These are phyloP conservation scores for Diversispora epigaea DNA, from an alignment of 192 early-diverging fungal species.

Conservation along the genomic window DNA sequence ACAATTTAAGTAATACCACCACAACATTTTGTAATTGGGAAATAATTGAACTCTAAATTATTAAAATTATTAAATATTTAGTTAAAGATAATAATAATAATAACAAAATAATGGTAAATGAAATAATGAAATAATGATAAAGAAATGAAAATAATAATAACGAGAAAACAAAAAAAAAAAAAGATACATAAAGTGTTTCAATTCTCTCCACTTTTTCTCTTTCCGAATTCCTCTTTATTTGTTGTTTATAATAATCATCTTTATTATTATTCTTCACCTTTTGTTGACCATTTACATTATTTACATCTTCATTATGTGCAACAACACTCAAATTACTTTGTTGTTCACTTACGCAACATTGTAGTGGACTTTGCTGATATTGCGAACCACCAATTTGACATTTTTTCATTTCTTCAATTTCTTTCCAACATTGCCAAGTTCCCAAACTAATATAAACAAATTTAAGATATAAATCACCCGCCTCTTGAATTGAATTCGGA, in stretches of 20 bases:
- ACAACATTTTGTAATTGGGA: slow-evolving; percentile 56
- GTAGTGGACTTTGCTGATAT: neutral
- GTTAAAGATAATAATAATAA: too few species aligned
- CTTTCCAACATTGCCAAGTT: slow-evolving; percentile 47
- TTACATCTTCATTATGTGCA: neutral
- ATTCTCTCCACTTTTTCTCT: slow-evolving; percentile 44
- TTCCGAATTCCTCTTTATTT: slow-evolving; percentile 12
- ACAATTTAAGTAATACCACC: slow-evolving; percentile 52
- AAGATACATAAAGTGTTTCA: slow-evolving; percentile 56
- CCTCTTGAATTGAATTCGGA: slow-evolving; percentile 51
- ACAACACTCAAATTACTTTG: neutral
- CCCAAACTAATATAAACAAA: slow-evolving; percentile 50
- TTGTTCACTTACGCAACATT: slow-evolving; percentile 34
- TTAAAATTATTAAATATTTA: too few species aligned
- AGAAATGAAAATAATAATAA: neutral
- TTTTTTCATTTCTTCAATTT: slow-evolving; percentile 47
- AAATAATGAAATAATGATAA: neutral
- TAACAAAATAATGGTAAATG: neutral
- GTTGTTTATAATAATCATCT: neutral
- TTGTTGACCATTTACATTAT: neutral
- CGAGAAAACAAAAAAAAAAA: neutral
- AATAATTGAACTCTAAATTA: slow-evolving; percentile 44
- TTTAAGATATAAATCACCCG: slow-evolving; percentile 49
- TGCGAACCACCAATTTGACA: slow-evolving; percentile 25
- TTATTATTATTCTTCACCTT: neutral